Percentiles rank a stretch among this genome's conserved stretches.
Evolutionary conservation across 1,284 basidiomycete species (phyloP).

Genomic region (Phaffia rhodozyma): DNA sequence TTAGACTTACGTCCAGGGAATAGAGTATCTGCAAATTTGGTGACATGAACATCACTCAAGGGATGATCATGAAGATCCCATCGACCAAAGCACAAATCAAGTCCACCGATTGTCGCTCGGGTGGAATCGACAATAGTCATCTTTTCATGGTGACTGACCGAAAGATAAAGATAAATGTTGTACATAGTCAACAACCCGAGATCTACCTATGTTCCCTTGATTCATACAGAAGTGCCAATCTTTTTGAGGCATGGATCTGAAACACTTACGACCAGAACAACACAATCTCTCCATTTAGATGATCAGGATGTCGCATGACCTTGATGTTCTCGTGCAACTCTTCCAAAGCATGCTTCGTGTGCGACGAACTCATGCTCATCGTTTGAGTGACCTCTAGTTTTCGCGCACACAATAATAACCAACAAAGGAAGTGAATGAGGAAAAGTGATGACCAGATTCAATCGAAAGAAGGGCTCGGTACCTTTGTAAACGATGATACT

Average conservation of each 20-base stretch:
- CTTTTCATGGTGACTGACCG: conserved; percentile 36
- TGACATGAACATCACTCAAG: conserved; percentile 78
- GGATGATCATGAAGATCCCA: conserved; percentile 77
- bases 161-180: conserved; percentile 19
- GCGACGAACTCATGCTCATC: conserved; percentile 52
- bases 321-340: conserved; percentile 73
- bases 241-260: conserved; percentile 55
- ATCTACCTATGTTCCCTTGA: conserved; percentile 6
- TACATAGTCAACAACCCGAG: conserved; percentile 33
- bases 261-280: conserved; percentile 53
- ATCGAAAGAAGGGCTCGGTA: no score
- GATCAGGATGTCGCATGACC: conserved; percentile 55
- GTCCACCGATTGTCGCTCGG: conserved; percentile 52
- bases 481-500: conserved; percentile 18
- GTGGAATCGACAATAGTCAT: conserved; percentile 51
- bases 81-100: conserved; percentile 86
- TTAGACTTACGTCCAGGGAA: conserved; percentile 64
- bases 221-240: conserved; percentile 10
- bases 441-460: no score
- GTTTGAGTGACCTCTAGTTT: conserved; percentile 60
- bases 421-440: not conserved
- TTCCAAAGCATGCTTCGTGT: conserved; percentile 54
- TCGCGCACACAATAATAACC: not conserved
- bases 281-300: conserved; percentile 66
- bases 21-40: conserved; percentile 62